Conservation (phyloP, 805 yeast genomes). For the Lachancea lanzarotensis region DNA sequence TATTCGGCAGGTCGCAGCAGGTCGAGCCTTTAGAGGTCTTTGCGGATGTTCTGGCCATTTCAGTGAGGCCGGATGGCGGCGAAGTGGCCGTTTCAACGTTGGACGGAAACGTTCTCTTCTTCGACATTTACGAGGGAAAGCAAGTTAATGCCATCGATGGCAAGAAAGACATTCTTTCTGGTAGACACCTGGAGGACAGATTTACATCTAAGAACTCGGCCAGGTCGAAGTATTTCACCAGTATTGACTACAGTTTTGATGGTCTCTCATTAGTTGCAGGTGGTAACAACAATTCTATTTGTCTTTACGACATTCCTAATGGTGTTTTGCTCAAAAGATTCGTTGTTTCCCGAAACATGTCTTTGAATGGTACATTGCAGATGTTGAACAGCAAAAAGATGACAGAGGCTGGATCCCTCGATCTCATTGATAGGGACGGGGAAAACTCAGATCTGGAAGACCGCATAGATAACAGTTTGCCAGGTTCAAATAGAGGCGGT, state of each 20-base stretch:
- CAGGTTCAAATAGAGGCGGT: slow-evolving; percentile 78
- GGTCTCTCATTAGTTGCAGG: slow-evolving; percentile 86
- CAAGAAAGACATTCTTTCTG: slow-evolving; percentile 76
- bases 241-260: slow-evolving; percentile 81
- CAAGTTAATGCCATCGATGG: slow-evolving; percentile 84
- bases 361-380: slow-evolving; percentile 79
- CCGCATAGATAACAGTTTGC: slow-evolving; percentile 64
- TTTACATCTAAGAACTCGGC: slow-evolving; percentile 75
- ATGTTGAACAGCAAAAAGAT: slow-evolving; percentile 71
- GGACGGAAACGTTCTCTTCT: slow-evolving; percentile 79
- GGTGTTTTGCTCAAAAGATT: slow-evolving; percentile 80
- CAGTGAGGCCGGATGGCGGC: slow-evolving; percentile 90
- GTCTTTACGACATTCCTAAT: slow-evolving; percentile 83
- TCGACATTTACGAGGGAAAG: slow-evolving; percentile 75
- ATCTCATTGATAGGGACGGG: slow-evolving; percentile 75
- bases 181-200: slow-evolving; percentile 76
- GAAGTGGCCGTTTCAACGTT: slow-evolving; percentile 81
- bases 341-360: slow-evolving; percentile 83
- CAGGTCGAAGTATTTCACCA: slow-evolving; percentile 76
- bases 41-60: slow-evolving; percentile 75
- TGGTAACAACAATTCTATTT: slow-evolving; percentile 85
- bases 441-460: slow-evolving; percentile 83
- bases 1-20: slow-evolving; percentile 77
- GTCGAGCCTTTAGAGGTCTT: slow-evolving; percentile 86
- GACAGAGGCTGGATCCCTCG: slow-evolving; percentile 85